A percentile compares a stretch with the other conserved stretches of the same genome.
Evolutionary conservation across 192 early-diverging fungal genomes (phyloP).

Genomic region (Spizellomyces sp.): DNA sequence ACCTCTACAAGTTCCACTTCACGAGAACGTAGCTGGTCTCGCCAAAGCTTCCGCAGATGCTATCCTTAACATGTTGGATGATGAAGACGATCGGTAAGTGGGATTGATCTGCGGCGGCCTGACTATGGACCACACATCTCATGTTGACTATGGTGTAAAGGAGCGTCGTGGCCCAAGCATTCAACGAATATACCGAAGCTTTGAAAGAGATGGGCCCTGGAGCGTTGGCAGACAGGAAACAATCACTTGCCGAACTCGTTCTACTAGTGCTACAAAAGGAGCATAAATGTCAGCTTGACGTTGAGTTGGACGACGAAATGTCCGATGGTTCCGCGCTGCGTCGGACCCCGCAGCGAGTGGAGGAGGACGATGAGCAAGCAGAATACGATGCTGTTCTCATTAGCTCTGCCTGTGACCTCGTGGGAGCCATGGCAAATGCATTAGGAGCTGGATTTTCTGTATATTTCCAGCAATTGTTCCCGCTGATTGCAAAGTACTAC

Average conservation of each 20-base stretch:
- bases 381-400: slow-evolving; percentile 85
- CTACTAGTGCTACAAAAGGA: slow-evolving; percentile 39
- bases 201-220: slow-evolving; percentile 78
- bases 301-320: slow-evolving; percentile 20
- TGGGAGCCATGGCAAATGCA: slow-evolving; percentile 72
- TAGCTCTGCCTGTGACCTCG: slow-evolving; percentile 77
- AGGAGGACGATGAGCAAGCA: slow-evolving; percentile 82
- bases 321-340: not conserved
- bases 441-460: slow-evolving; percentile 75
- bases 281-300: slow-evolving; percentile 38
- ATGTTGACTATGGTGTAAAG: slow-evolving; percentile 20
- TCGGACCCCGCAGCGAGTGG: slow-evolving; percentile 6
- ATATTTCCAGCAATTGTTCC: slow-evolving; percentile 78
- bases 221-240: slow-evolving; percentile 49
- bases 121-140: no score
- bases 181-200: slow-evolving; percentile 70
- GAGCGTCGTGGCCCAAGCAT: slow-evolving; percentile 78
- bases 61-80: slow-evolving; percentile 71
- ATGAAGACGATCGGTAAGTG: slow-evolving; percentile 69
- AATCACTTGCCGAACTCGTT: slow-evolving; percentile 29
- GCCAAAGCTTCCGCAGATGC: slow-evolving; percentile 70
- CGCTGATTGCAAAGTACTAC: slow-evolving; percentile 79
- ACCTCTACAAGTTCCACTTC: slow-evolving; percentile 60
- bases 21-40: slow-evolving; percentile 75
- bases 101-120: not conserved